These are phyloP conservation scores for Elongisporangium prolatum DNA, from an alignment of 352 stramenopile genomes.

Conservation along the genomic window DNA sequence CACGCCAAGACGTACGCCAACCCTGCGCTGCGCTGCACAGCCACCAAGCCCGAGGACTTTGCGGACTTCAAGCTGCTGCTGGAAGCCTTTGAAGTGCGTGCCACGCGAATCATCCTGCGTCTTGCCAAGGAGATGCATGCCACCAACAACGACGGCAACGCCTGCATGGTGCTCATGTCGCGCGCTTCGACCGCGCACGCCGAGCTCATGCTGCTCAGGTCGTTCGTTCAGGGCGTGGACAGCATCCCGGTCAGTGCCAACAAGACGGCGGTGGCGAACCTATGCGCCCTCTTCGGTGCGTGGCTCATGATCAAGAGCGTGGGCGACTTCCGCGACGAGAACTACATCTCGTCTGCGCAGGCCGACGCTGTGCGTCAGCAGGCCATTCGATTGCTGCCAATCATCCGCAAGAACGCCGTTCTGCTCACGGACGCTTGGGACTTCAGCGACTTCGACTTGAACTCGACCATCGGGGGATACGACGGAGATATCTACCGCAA, in stretches of 20 bases:
- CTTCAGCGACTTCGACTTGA: too few relatives aligned
- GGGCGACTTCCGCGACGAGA: slow-evolving; percentile 49
- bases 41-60: slow-evolving; percentile 21
- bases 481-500: too few relatives aligned
- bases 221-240: slow-evolving; percentile 22
- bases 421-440: slow-evolving; percentile 33
- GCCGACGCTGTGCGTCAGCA: slow-evolving; percentile 28
- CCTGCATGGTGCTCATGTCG: slow-evolving; percentile 51
- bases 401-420: slow-evolving; percentile 40
- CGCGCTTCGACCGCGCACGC: slow-evolving; percentile 38
- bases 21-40: slow-evolving; percentile 28
- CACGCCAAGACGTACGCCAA: slow-evolving; percentile 27
- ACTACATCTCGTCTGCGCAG: slow-evolving; percentile 53
- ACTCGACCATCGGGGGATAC: too few relatives aligned
- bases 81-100: slow-evolving; percentile 34
- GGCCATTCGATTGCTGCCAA: slow-evolving; percentile 24
- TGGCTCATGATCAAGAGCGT: slow-evolving; percentile 43
- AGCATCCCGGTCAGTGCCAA: slow-evolving; percentile 21
- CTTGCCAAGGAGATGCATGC: slow-evolving; percentile 32
- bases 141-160: slow-evolving; percentile 42
- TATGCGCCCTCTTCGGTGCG: slow-evolving; percentile 37
- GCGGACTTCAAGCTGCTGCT: slow-evolving; percentile 31
- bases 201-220: slow-evolving; percentile 37
- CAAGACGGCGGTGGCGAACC: slow-evolving; percentile 17
- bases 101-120: slow-evolving; percentile 21